Percentiles rank a stretch among this genome's conserved stretches.
phyloP scores from a whole-genome alignment of 768 basidiomycete genomes.

The Tricholoma terreum region DNA sequence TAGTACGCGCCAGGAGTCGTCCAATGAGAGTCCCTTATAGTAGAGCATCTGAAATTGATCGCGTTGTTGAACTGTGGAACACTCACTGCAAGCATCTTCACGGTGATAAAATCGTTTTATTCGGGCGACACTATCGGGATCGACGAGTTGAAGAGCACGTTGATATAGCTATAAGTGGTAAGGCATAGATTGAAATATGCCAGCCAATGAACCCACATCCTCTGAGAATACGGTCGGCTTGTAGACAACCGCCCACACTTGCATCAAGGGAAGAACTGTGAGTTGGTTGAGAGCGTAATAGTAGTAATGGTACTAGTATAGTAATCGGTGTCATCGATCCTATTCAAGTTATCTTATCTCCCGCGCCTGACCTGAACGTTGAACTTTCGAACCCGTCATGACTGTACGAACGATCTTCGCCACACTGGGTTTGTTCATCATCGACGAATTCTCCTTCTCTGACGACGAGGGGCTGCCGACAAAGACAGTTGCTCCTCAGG shows the following conservation, averaged over 20 bases:
- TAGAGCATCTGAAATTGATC: conserved; percentile 1
- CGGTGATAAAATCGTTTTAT: conserved; percentile 67
- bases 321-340: no score
- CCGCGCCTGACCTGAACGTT: neutral
- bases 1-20: conserved; percentile 63
- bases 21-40: conserved; percentile 71
- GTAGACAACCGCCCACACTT: conserved; percentile 45
- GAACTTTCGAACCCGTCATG: conserved; percentile 19
- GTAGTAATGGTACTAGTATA: no score
- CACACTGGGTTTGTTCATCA: conserved; percentile 88
- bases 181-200: neutral
- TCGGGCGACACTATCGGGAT: conserved; percentile 50
- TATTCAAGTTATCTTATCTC: conserved; percentile 16
- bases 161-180: conserved; percentile 55
- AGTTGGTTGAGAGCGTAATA: conserved; percentile 1
- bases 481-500: conserved; percentile 47
- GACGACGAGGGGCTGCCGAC: conserved; percentile 55
- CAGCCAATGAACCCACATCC: conserved; percentile 27
- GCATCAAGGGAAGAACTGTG: conserved; percentile 26
- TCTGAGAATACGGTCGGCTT: conserved; percentile 38
- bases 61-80: neutral
- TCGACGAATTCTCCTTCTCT: conserved; percentile 72
- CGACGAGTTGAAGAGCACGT: conserved; percentile 53
- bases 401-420: conserved; percentile 39
- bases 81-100: conserved; percentile 73